phyloP scores from a whole-genome alignment of 495 filamentous ascomycete genomes.

The Filosporella fistucella region DNA sequence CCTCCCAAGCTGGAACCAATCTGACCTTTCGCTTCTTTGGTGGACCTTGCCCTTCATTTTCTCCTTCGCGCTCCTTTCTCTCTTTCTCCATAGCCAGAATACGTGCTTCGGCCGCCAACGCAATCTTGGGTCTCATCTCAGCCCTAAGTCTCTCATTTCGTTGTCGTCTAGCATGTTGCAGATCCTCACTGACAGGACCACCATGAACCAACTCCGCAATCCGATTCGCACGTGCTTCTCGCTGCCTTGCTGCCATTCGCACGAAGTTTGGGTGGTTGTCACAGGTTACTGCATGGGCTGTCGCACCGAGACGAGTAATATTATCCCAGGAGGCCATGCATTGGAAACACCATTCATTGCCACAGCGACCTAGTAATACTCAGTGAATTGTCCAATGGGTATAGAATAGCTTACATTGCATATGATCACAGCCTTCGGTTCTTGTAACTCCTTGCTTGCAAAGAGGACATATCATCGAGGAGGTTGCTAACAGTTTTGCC shows the following conservation, averaged over 20 bases:
- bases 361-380: conserved; percentile 28
- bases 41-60: not conserved
- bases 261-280: conserved; percentile 7
- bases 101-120: conserved; percentile 8
- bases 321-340: conserved; percentile 35
- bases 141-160: conserved; percentile 5
- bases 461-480: conserved; percentile 37
- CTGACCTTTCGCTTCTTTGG: not conserved
- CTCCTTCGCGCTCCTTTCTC: not conserved
- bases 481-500: conserved; percentile 33
- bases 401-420: conserved; percentile 34
- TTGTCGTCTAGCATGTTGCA: conserved; percentile 3
- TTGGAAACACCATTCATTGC: conserved; percentile 41
- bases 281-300: conserved; percentile 20
- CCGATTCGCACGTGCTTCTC: not conserved
- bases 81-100: conserved; percentile 4
- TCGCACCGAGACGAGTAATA: conserved; percentile 27
- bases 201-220: conserved; percentile 7
- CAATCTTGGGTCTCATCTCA: conserved; percentile 1
- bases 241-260: not conserved
- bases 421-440: conserved; percentile 43
- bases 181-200: conserved; percentile 4
- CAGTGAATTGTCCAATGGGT: not conserved
- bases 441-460: conserved; percentile 39
- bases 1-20: conserved; percentile 7